Evolutionary conservation across 116 monocot species (phyloP).

Genomic region (Trichopus zeylanicus): DNA sequence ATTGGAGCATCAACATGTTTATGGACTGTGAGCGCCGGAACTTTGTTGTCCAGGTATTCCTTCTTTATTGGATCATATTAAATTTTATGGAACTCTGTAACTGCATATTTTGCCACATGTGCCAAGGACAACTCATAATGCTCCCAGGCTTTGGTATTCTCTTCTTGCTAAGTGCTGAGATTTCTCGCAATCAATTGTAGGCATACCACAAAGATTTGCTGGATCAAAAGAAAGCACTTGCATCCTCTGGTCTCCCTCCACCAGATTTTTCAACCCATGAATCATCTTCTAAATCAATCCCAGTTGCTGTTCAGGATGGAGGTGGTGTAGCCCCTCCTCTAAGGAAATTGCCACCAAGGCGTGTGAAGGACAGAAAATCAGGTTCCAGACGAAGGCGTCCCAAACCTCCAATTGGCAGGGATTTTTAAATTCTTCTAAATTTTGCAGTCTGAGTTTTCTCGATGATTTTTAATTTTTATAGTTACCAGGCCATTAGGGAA

Average conservation of each 20-base stretch:
- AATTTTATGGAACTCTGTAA: not conserved
- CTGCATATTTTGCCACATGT: no score
- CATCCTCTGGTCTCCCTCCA: not conserved
- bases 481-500: not conserved
- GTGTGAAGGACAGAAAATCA: slow-evolving; percentile 35
- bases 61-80: not conserved
- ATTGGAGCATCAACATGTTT: slow-evolving; percentile 79
- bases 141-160: no score
- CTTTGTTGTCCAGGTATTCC: slow-evolving; percentile 80
- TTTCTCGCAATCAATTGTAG: no score
- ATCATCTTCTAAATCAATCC: slow-evolving; percentile 12
- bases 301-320: not conserved
- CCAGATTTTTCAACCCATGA: slow-evolving; percentile 7
- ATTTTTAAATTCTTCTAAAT: slow-evolving; percentile 24
- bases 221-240: slow-evolving; percentile 34
- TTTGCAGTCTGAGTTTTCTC: slow-evolving; percentile 1
- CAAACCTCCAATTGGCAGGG: slow-evolving; percentile 22
- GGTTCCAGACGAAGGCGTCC: slow-evolving; percentile 41
- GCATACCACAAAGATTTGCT: slow-evolving; percentile 81
- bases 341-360: slow-evolving; percentile 37
- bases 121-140: no score
- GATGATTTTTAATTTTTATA: not conserved
- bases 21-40: slow-evolving; percentile 88
- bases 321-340: slow-evolving; percentile 10
- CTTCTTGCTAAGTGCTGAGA: no score